phyloP scores from a whole-genome alignment of 2,329 filamentous ascomycete species.

The Rutstroemia sp. region DNA sequence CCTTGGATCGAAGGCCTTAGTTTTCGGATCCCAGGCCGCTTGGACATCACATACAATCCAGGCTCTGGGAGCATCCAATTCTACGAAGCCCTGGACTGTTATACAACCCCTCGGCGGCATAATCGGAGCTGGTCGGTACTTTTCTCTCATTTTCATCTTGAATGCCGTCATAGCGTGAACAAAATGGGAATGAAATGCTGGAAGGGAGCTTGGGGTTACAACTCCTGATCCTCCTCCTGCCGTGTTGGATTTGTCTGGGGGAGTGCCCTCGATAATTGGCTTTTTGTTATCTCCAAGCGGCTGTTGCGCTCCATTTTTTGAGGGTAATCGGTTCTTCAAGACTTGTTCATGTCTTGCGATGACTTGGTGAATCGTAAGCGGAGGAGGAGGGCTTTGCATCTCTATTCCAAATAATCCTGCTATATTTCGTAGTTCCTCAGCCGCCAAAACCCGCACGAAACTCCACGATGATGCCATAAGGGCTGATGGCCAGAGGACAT shows the following conservation, averaged over 20 bases:
- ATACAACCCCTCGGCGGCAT: slow-evolving; percentile 45
- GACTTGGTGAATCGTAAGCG: slow-evolving; percentile 19
- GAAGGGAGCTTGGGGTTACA: neutral
- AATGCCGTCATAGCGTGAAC: slow-evolving; percentile 23
- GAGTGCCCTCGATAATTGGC: slow-evolving; percentile 8
- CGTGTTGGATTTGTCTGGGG: neutral
- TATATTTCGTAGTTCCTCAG: slow-evolving; percentile 36
- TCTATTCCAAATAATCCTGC: slow-evolving; percentile 41
- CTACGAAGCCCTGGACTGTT: slow-evolving; percentile 46
- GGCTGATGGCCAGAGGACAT: slow-evolving; percentile 47
- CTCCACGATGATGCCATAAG: slow-evolving; percentile 44
- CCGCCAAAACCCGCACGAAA: slow-evolving; percentile 41
- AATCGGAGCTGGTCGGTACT: slow-evolving; percentile 39
- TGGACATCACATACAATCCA: slow-evolving; percentile 44
- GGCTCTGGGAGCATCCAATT: slow-evolving; percentile 40
- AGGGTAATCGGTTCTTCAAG: slow-evolving; percentile 8
- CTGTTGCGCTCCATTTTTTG: slow-evolving; percentile 17
- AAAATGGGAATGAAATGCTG: slow-evolving; percentile 20
- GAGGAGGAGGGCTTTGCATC: slow-evolving; percentile 10
- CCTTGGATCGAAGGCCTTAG: slow-evolving; percentile 31
- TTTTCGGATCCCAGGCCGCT: slow-evolving; percentile 50
- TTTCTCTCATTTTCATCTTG: slow-evolving; percentile 26
- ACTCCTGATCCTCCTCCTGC: neutral
- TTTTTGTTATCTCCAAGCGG: slow-evolving; percentile 10
- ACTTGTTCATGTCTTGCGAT: neutral